Conservation (phyloP, 1,139 yeast species). For the Torulaspora globosa region DNA sequence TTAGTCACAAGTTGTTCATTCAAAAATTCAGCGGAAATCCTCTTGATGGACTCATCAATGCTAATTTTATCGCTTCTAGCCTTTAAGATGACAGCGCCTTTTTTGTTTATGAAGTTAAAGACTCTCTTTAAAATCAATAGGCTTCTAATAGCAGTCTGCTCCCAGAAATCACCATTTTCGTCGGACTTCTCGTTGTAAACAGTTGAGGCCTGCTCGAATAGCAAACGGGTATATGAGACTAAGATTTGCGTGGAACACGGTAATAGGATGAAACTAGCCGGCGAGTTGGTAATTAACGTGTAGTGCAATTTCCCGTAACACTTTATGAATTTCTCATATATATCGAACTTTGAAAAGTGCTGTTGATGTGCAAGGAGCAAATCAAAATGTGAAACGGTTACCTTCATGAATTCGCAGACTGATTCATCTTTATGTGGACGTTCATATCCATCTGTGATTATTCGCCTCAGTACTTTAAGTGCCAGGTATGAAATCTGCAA, state of each 20-base stretch:
- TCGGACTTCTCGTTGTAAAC: constrained; percentile 50
- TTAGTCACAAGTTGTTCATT: constrained; percentile 52
- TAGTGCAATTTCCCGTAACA: constrained; percentile 74
- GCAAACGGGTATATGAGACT: constrained; percentile 51
- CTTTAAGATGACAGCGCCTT: constrained; percentile 62
- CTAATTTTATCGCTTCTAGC: constrained; percentile 60
- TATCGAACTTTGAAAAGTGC: constrained; percentile 46
- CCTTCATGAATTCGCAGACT: constrained; percentile 55
- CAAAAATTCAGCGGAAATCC: constrained; percentile 54
- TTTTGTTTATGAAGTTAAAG: constrained; percentile 57
- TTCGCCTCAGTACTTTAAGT: constrained; percentile 67
- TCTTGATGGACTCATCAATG: constrained; percentile 51
- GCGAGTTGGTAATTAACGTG: constrained; percentile 43
- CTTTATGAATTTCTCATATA: constrained; percentile 65
- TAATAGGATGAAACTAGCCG: constrained; percentile 67
- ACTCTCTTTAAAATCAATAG: constrained; percentile 61
- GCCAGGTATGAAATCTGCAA: constrained; percentile 73
- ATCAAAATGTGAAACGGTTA: constrained; percentile 59
- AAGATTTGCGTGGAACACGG: constrained; percentile 61
- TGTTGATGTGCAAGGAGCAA: constrained; percentile 53
- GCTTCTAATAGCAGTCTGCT: constrained; percentile 66
- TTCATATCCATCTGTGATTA: constrained; percentile 73
- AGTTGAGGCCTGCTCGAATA: constrained; percentile 58
- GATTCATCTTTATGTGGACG: constrained; percentile 55
- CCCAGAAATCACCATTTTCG: constrained; percentile 66